Evolutionary conservation across 805 yeast genomes (phyloP), one percentile per base, ranked within the genome.

Genomic region (Saccharomycopsis schoenii): DNA sequence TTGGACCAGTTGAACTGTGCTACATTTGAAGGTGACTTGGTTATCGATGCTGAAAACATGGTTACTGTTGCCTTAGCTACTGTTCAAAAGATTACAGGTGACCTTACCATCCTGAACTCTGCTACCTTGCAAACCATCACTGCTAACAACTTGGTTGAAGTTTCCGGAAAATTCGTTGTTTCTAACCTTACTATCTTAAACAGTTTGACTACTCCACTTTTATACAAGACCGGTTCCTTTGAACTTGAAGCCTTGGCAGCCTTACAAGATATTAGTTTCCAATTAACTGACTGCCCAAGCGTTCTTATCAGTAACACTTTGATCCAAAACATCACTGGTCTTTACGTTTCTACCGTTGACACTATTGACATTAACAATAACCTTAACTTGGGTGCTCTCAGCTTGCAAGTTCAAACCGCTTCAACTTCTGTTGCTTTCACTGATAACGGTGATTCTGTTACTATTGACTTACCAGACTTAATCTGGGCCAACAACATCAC

Each of bases 331-430:
- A 81, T 88, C 70, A 82, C 80, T 61, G 94, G 94, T 74, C 64
- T 73, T 40, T 73, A 73, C 67, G 76, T 80, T 66, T 68, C 73
- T 56, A 66, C 72, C 63, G 79, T 78, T 59, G 77, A 76, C 64
- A 72, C 71, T 58, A 85, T 86, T 77, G 80, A 93, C 79, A 82
- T 94, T 70, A 92, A 91, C 91, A 94, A 94, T 87, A 94, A 94
- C 84, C 77, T 74, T 67, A 82, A 85, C 73, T 83, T 94, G 74
- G 83, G 79, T 68, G 74, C 89, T 63, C 82, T 88, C 68, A 81
- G 86, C 72, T 84, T 93, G 59, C 83, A 83, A 65, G 81, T 93
- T 72, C 75, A 84, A 74, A 76, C 87, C 63, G 94, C 91, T 66
- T 82, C 93, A 64, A 83, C 83, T 72, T 73, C 85, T 65, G 80